A percentile compares a stretch with the other conserved stretches of the same genome.
These are phyloP conservation scores for Suillus tomentosus DNA, from an alignment of 768 basidiomycete species.

Conservation along the genomic window DNA sequence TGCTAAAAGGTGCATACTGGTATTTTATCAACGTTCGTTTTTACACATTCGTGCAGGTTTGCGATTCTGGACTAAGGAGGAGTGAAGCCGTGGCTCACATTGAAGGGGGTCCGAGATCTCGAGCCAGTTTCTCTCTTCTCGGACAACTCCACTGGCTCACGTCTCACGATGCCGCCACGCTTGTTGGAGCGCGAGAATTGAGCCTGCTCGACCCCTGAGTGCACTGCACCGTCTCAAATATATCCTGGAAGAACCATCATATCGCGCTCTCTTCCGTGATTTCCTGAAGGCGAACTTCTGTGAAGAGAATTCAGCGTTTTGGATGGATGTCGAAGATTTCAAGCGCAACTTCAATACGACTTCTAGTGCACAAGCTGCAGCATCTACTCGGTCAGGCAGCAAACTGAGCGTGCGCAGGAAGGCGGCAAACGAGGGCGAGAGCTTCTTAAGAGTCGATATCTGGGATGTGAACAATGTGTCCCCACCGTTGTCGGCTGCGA, in stretches of 20 bases:
- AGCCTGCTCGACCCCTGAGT: too few species aligned
- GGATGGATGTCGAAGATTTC: constrained; percentile 97
- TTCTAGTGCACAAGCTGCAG: constrained; percentile 78
- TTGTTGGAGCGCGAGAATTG: too few species aligned
- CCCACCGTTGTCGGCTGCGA: too few species aligned
- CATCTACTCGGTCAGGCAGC: constrained; percentile 36
- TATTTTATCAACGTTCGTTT: background rate
- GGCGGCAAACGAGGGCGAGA: too few species aligned
- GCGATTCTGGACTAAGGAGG: constrained; percentile 63
- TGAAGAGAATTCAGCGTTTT: constrained; percentile 97
- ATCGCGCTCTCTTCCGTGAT: constrained; percentile 90
- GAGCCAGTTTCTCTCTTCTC: constrained; percentile 92
- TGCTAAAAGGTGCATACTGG: constrained; percentile 69
- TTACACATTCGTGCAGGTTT: constrained; percentile 55
- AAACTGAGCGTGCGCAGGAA: constrained; percentile 20
- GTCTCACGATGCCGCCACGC: too few species aligned
- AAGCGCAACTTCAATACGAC: constrained; percentile 95
- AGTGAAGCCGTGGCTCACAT: constrained; percentile 82
- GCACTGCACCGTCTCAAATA: constrained; percentile 67
- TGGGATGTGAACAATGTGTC: too few species aligned
- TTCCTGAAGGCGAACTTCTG: constrained; percentile 94
- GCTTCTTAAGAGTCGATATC: too few species aligned
- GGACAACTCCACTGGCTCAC: constrained; percentile 54
- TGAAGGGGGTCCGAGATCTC: constrained; percentile 84
- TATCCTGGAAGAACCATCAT: constrained; percentile 89